These are phyloP conservation scores for Tetraselmis chui DNA, from an alignment of 139 green algal species.

Conservation along the genomic window DNA sequence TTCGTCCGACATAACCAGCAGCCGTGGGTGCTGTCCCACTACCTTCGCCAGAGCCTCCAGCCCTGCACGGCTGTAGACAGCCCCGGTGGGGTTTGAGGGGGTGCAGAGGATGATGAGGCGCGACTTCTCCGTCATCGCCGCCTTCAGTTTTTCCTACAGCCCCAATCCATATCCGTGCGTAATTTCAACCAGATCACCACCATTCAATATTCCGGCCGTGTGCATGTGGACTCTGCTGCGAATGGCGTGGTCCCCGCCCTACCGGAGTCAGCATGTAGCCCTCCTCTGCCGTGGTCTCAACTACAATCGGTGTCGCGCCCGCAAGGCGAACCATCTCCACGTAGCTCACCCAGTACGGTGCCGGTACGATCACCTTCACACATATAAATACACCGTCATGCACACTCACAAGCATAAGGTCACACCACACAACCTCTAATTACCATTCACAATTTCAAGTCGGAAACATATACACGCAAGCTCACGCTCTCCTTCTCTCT, in stretches of 20 bases:
- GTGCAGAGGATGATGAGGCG: constrained; percentile 95
- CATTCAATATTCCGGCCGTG: no score
- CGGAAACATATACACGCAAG: no score
- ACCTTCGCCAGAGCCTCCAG: constrained; percentile 74
- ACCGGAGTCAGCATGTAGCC: constrained; percentile 70
- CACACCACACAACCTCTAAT: no score
- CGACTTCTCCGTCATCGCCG: constrained; percentile 65
- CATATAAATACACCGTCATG: constrained; percentile 3
- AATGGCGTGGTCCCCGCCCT: no score
- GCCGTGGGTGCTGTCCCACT: constrained; percentile 73
- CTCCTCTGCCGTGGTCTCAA: constrained; percentile 54
- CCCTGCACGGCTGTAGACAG: constrained; percentile 65
- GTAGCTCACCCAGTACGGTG: constrained; percentile 96
- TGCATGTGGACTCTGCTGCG: no score
- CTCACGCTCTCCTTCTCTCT: no score
- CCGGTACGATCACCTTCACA: constrained; percentile 90
- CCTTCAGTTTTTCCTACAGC: constrained; percentile 51
- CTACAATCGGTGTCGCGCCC: constrained; percentile 68
- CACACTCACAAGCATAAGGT: not conserved
- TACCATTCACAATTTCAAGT: no score
- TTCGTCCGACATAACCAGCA: constrained; percentile 81
- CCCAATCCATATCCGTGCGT: no score
- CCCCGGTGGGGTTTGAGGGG: constrained; percentile 90
- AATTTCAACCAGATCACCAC: no score
- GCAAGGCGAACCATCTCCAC: constrained; percentile 91